Conservation (phyloP, 768 basidiomycete species). For the Termitomyces sp. region DNA sequence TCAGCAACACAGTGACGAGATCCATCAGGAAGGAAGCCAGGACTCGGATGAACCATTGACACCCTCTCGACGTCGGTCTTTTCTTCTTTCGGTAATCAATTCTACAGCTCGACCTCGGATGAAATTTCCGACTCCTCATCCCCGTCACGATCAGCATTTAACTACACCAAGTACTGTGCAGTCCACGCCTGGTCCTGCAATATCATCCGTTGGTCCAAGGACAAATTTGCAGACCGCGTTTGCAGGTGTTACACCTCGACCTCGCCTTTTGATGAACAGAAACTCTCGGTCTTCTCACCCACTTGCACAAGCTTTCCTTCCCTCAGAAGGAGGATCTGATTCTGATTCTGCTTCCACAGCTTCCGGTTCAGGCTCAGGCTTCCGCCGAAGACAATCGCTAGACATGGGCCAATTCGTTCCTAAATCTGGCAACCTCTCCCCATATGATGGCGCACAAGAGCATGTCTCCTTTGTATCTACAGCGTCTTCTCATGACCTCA, state of each 20-base stretch:
- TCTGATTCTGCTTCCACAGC: conserved; percentile 25
- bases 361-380: conserved; percentile 14
- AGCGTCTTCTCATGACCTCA: conserved; percentile 84
- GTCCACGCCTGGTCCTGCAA: conserved; percentile 29
- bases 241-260: conserved; percentile 59
- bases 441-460: conserved; percentile 46
- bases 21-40: conserved; percentile 13
- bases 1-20: conserved; percentile 16
- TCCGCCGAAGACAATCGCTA: conserved; percentile 14
- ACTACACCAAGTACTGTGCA: conserved; percentile 27
- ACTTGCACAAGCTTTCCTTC: conserved; percentile 46
- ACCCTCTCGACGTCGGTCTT: conserved; percentile 72
- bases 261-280: conserved; percentile 29
- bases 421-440: conserved; percentile 28
- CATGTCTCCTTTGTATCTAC: conserved; percentile 73
- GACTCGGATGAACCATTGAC: conserved; percentile 46
- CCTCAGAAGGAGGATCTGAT: conserved; percentile 32
- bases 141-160: conserved; percentile 28
- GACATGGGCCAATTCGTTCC: conserved; percentile 16
- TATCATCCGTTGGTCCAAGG: conserved; percentile 21
- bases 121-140: conserved; percentile 58
- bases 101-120: conserved; percentile 74
- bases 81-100: conserved; percentile 80
- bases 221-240: conserved; percentile 45
- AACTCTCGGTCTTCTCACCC: conserved; percentile 51